Base-by-base conservation (phyloP, 352 stramenopile genomes). In the Hyaloperonospora arabidopsidis region DNA sequence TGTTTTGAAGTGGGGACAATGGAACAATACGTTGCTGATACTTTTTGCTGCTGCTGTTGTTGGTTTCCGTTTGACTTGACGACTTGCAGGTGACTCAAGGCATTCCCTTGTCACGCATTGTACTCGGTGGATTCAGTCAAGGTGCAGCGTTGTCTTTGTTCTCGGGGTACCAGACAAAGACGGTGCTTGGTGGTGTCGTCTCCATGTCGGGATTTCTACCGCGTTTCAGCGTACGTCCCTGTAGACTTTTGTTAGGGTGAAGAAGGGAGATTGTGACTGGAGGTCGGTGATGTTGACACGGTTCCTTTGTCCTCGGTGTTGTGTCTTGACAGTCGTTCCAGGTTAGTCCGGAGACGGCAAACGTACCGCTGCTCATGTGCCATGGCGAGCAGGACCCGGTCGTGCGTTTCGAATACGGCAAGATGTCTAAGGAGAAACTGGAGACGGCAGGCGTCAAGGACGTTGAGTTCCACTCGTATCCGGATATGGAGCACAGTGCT, bases 71-170 rank as follows among this genome's bases (percentile, higher is more conserved):
- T 32, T 4, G 4, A 10, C 4, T 1, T 32, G 25, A n/a, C n/a
- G n/a, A n/a, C 5, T 34, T 19, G 25, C n/a, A 49, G 44, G 44
- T 84, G 34, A 63, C 54, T 14, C 63, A 25, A 18, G 81, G 81
- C 23, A 87, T 97, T 22, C 82, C 89, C 0, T 82, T 89, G 57
- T 85, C 70, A 45, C 88, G 88, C 18, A 97, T 98, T 57, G 84
- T 97, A 5, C 67, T 98, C 29, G 91, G 84, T 13, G 95, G 95
- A 23, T 98, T 98, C 67, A 95, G 76, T 52, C 94, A 87, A 74
- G 95, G 95, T 19, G 93, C 83, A 2, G 91, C 93, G 8, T 59
- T 98, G 50, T 90, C 76, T 43, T 68, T 98, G 0, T 89, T 84
- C 57, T 91, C 77, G n/a, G 78, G 74, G 6, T 91, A 72, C 57